Base-by-base conservation (phyloP, 1,284 basidiomycete genomes). In the Boletus mariae region DNA sequence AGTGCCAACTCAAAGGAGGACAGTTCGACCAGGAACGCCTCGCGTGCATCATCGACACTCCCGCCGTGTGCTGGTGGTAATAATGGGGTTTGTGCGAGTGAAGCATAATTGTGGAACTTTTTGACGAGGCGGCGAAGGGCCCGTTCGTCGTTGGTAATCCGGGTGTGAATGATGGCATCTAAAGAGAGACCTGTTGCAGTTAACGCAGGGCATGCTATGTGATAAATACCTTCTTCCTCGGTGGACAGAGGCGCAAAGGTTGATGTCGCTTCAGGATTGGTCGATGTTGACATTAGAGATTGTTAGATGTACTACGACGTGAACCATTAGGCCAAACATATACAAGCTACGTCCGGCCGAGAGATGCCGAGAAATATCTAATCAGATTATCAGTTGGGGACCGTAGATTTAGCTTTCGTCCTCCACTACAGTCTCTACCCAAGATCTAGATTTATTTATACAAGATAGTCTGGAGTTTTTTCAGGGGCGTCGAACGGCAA, bases 121-220 rank as follows among this genome's bases (percentile, higher is more conserved):
- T 87, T 90, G 55, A 88, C 80, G 49, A 92, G 80, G 45, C 87
- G 82, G 40, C 84, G 82, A 26, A 92, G 74, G 23, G 83, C 76
- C 61, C 87, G 74, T 75, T 91, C 73, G 66, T 88, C 88, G 63
- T 90, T 87, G 17, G 82, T 84, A 55, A 92, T 89, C 52, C 89
- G 80, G 2, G 84, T 78, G 63, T 87, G 83, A 50, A 90, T 87
- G 59, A 91, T 83, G 51, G 80, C 78, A 70, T 92, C 89, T 92
- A 59, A 25, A 43, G 25, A 43, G 13, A 15, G 28, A 32, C 53
- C 10, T 23, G 55, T 49, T 48, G 52, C 28, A 25, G 55, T 60
- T 13, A 60, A 66, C 51, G 62, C 55, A 61, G 46, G 5, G 10
- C 52, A 35, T 47, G 45, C 35, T 26, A 13, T 4, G 35, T 26